These are phyloP conservation scores for Petunia secreta DNA, from an alignment of 257 asterid genomes.

Conservation along the genomic window DNA sequence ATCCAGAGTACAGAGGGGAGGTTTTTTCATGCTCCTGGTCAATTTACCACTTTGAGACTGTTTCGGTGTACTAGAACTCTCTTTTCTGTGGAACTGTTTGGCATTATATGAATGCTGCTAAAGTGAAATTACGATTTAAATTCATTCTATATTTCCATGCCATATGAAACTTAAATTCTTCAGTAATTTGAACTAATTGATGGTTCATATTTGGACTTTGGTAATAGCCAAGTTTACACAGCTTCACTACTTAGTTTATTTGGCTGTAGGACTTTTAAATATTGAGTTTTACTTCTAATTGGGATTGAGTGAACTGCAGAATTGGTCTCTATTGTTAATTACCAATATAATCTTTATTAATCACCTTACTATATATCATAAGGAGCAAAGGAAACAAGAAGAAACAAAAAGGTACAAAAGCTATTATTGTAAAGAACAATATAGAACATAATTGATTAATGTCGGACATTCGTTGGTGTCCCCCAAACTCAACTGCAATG, in stretches of 20 bases:
- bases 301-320: neutral
- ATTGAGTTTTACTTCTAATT: neutral
- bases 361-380: neutral
- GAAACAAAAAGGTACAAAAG: neutral
- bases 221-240: neutral
- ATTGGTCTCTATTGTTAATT: slow-evolving; percentile 7
- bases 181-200: neutral
- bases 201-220: neutral
- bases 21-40: neutral
- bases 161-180: neutral
- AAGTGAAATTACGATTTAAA: neutral
- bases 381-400: neutral
- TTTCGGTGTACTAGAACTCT: neutral
- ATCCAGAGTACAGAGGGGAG: neutral
- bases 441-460: neutral
- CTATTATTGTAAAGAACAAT: neutral
- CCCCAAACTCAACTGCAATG: neutral
- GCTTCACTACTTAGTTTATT: neutral
- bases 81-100: neutral
- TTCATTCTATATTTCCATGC: neutral
- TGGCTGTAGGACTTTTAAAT: neutral
- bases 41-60: slow-evolving; percentile 1
- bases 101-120: neutral
- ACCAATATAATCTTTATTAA: neutral
- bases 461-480: neutral